Base-by-base conservation (phyloP, 352 stramenopile genomes). In the Peronospora farinosa region DNA sequence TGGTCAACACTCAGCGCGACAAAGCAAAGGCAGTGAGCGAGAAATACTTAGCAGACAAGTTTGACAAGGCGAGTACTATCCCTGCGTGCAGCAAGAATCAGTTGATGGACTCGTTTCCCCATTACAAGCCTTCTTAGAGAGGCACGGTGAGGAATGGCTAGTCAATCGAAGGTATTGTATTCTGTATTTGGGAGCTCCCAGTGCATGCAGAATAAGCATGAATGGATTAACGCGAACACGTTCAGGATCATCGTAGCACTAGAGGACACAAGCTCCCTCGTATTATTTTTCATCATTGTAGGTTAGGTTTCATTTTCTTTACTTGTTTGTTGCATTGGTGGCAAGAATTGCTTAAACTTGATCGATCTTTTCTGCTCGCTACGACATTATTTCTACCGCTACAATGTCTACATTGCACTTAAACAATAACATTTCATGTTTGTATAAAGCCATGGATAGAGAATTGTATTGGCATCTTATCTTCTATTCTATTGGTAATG, bases 1-100 rank as follows among this genome's bases (percentile, higher is more conserved):
- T 88, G 23, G 71, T 88, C 7, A 59, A 57, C 28, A 83, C 58
- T 4, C 70, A 89, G 50, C 72, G 74, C 19, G 78, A 90, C 45
- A 89, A 89, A 59, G 80, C 73, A 11, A 89, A 89, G 51, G 81
- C 81, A 9, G 70, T 92, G 43, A 92, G 76, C 41, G 81, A 92
- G 54, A 92, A 92, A 56, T 92, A 87, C 44, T 42, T 86, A 41
- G 59, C 58, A 3, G 75, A 87, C 16, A 87, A 87, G 46, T 86
- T 85, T 45, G 62, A 75, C 28, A 53, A 61, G 23, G 75, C 69
- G 7, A 86, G 75, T 36, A 63, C 65, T 28, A 67, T 83, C 36
- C 49, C 71, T 19, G 61, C 73, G 4, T 69, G 74, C 2, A 67
- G 74, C 33, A 65, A 83, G 21, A 46, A 46, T 3, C 54, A 61